Evolutionary conservation across 768 basidiomycete genomes (phyloP).

Genomic region (Lactarius tabidus): DNA sequence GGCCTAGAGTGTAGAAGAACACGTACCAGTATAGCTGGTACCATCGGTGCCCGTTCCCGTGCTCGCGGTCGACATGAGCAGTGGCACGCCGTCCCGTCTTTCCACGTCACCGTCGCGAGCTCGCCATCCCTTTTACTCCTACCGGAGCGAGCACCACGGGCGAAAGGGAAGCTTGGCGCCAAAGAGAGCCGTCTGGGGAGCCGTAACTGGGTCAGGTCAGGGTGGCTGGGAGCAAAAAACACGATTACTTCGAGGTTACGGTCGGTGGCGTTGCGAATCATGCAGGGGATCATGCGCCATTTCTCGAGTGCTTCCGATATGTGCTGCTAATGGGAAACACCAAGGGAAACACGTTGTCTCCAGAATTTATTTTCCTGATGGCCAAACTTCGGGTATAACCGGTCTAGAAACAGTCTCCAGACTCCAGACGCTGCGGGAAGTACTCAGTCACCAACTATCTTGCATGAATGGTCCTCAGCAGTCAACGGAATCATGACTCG

Average conservation of each 20-base stretch:
- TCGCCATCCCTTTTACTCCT: constrained; percentile 81
- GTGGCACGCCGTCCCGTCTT: constrained; percentile 61
- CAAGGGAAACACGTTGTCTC: too few species aligned
- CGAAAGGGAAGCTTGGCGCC: constrained; percentile 54
- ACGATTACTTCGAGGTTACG: constrained; percentile 52
- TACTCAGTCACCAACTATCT: too few species aligned
- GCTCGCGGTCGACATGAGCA: constrained; percentile 73
- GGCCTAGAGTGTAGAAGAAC: neutral
- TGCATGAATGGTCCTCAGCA: too few species aligned
- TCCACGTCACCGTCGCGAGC: constrained; percentile 58
- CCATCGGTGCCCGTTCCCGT: constrained; percentile 64
- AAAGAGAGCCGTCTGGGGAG: constrained; percentile 76
- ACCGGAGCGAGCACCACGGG: constrained; percentile 64
- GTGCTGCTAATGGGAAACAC: too few species aligned
- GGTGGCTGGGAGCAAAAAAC: neutral
- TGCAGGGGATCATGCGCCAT: constrained; percentile 76
- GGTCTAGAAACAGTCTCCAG: too few species aligned
- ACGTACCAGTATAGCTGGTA: constrained; percentile 75
- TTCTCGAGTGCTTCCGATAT: constrained; percentile 58
- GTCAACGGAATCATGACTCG: too few species aligned
- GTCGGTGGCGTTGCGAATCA: constrained; percentile 59
- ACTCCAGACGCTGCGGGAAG: too few species aligned
- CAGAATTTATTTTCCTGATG: too few species aligned
- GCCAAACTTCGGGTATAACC: too few species aligned
- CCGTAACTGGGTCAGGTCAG: constrained; percentile 27